These are phyloP conservation scores for Eucommia ulmoides DNA, from an alignment of 257 asterid species.

Conservation along the genomic window DNA sequence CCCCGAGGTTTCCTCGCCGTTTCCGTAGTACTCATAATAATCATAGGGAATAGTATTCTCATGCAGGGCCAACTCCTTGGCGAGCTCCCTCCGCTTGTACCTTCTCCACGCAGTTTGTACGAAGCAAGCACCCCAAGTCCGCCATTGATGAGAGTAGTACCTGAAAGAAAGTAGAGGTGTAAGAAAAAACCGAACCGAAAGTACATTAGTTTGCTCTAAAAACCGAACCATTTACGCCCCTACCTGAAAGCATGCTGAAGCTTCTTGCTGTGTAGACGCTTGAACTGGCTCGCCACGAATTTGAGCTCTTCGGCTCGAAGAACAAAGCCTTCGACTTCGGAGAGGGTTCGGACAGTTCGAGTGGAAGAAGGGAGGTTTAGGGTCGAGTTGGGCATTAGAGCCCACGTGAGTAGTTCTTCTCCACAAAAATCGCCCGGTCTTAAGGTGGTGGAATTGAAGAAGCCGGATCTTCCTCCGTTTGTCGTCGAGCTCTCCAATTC, in stretches of 20 bases:
- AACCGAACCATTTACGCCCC: no score
- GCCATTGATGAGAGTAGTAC: constrained; percentile 88
- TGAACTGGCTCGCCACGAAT: constrained; percentile 67
- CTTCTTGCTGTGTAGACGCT: constrained; percentile 82
- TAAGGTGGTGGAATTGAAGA: constrained; percentile 77
- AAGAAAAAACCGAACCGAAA: no score
- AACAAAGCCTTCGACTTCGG: constrained; percentile 88
- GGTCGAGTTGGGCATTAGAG: constrained; percentile 60
- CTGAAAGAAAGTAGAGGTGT: constrained; percentile 84
- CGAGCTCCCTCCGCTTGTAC: constrained; percentile 45
- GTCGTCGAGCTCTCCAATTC: constrained; percentile 86
- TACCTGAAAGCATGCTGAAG: constrained; percentile 84
- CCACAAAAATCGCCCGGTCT: constrained; percentile 86
- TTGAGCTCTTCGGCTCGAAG: constrained; percentile 90
- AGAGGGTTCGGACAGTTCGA: constrained; percentile 55
- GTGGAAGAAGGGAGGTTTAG: constrained; percentile 77
- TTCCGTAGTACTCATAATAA: constrained; percentile 16
- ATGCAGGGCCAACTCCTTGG: constrained; percentile 38
- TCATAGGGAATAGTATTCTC: no score
- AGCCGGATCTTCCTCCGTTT: constrained; percentile 78
- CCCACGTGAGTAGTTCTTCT: constrained; percentile 93
- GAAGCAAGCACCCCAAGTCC: constrained; percentile 88
- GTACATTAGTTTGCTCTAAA: no score
- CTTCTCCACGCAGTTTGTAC: constrained; percentile 77
- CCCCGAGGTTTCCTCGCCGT: constrained; percentile 6